Percentiles rank a stretch among this genome's conserved stretches.
Evolutionary conservation across 2,329 filamentous ascomycete genomes (phyloP).

Genomic region (Aureobasidium leucospermi): DNA sequence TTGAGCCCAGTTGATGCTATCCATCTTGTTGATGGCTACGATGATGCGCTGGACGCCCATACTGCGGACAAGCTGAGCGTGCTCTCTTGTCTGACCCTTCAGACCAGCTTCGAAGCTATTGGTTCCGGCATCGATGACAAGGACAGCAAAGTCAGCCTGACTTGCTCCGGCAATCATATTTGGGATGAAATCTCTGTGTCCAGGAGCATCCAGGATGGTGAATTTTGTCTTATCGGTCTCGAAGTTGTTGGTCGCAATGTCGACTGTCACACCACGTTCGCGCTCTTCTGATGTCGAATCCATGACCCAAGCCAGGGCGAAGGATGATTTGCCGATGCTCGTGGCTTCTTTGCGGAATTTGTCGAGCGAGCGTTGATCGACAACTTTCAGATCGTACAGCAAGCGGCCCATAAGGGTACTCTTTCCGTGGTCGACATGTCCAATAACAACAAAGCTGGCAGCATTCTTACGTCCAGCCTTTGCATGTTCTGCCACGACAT

Average conservation of each 20-base stretch:
- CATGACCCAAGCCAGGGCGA: conserved; percentile 93
- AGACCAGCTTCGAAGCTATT: conserved; percentile 92
- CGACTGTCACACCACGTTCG: conserved; percentile 85
- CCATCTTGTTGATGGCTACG: conserved; percentile 92
- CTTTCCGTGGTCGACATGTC: conserved; percentile 95
- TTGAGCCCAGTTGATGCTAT: conserved; percentile 75
- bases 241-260: conserved; percentile 92
- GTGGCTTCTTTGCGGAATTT: conserved; percentile 84
- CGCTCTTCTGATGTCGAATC: conserved; percentile 88
- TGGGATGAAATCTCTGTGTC: conserved; percentile 91
- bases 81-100: conserved; percentile 89
- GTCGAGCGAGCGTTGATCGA: conserved; percentile 82
- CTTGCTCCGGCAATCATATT: conserved; percentile 98
- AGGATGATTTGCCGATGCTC: conserved; percentile 87
- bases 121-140: conserved; percentile 85
- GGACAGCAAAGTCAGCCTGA: conserved; percentile 89
- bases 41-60: conserved; percentile 84
- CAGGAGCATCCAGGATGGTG: conserved; percentile 91
- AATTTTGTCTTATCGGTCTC: conserved; percentile 81
- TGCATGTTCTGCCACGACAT: conserved; percentile 74
- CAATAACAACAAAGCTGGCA: conserved; percentile 43
- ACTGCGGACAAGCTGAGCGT: conserved; percentile 80
- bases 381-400: conserved; percentile 76
- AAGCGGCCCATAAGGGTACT: conserved; percentile 96
- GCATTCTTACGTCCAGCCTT: conserved; percentile 69